Evolutionary conservation across 768 basidiomycete genomes (phyloP), one percentile per base, ranked within the genome.

Genomic region (Mycena galericulata): DNA sequence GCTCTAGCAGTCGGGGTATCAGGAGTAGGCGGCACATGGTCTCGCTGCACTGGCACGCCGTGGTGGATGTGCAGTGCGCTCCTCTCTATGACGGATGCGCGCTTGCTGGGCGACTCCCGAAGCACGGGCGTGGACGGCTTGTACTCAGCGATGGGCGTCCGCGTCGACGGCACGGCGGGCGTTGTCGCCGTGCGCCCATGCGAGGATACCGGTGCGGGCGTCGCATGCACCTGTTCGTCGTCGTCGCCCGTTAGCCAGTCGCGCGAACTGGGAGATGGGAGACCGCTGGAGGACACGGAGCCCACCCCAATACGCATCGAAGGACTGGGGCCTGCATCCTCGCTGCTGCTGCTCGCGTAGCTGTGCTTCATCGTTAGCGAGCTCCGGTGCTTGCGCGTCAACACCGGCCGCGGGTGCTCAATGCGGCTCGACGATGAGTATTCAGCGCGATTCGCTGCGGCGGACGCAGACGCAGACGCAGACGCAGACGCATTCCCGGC

Each of bases 201-300:
- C 1, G 68, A 30, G 70, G 73, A 43, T 27, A 64, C 30, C 27
- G n/a, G 67, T 46, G 15, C 57, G 58, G 11, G 34, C 14, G 34
- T n/a, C 34, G 34, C 6, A 36, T 36, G 34, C n/a, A 62, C 47
- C 32, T 76, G 74, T 27, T 83, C 79, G 47, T 86, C 83, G 62
- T 89, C 87, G 60, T 87, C 86, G 11, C 93, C 93, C 20, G 94
- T 93, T 36, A 95, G 79, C 93, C 93, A 93, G 74, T 94, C 92
- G 70, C 80, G 51, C 79, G 82, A 75, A 76, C 79, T 72, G 61
- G 71, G 62, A 18, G 64, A 38, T 6, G 67, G 38, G 46, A 30
- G 46, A 60, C 47, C 61, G 41, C 69, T 54, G 68, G 51, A 45
- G 53, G 65, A 62, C 30, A n/a, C 14, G 18, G 61, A 50, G 36